Evolutionary conservation across 306 rosid genomes (phyloP).

Genomic region (Malus fusca): DNA sequence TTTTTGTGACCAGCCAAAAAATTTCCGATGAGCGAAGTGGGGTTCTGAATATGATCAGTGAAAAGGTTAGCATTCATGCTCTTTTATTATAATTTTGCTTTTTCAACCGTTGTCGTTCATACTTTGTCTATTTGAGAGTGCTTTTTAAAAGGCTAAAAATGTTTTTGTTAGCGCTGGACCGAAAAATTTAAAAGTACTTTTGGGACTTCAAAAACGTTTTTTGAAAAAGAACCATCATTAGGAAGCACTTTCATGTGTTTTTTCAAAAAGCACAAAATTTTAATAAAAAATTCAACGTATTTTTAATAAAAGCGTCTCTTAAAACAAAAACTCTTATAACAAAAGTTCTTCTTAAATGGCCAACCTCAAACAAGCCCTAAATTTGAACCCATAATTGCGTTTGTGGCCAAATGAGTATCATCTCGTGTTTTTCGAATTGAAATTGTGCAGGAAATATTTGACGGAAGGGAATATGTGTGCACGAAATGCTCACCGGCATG

Average conservation of each 20-base stretch:
- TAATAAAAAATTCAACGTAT: not conserved
- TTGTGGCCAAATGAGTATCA: not conserved
- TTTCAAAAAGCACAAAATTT: too few species aligned
- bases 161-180: too few species aligned
- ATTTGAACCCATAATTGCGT: not conserved
- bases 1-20: constrained; percentile 34
- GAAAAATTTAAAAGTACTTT: too few species aligned
- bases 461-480: constrained; percentile 40
- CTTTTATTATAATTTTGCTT: not conserved
- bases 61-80: constrained; percentile 41
- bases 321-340: not conserved
- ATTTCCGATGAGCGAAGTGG: constrained; percentile 29
- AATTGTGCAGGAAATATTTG: not conserved
- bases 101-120: not conserved
- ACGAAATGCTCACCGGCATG: constrained; percentile 45
- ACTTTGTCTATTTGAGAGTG: too few species aligned
- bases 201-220: rapidly evolving
- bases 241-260: too few species aligned
- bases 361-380: not conserved
- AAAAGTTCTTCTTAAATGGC: too few species aligned
- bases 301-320: too few species aligned
- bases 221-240: too few species aligned
- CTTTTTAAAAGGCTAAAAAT: too few species aligned
- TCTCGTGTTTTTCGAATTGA: not conserved
- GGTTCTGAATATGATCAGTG: constrained; percentile 50